phyloP scores from a whole-genome alignment of 257 asterid species.

The Penstemon newberryi region DNA sequence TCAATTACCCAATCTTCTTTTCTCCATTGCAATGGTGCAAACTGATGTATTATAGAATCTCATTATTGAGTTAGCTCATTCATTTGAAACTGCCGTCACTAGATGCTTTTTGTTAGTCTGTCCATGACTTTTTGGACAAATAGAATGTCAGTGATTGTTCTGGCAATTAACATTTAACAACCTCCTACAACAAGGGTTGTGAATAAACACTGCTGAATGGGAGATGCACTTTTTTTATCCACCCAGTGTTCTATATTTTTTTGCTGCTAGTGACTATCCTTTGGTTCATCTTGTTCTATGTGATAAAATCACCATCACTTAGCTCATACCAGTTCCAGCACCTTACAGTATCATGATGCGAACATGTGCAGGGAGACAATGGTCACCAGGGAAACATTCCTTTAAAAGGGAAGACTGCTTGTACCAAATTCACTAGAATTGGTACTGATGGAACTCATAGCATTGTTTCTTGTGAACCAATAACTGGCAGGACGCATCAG shows the following conservation, averaged over 20 bases:
- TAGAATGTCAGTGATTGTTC: not conserved
- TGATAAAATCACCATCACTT: not conserved
- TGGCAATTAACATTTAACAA: not conserved
- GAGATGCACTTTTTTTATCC: not conserved
- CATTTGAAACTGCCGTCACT: not conserved
- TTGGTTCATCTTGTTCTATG: slow-evolving; percentile 1
- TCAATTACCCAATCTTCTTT: not conserved
- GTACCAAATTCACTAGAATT: slow-evolving; percentile 88
- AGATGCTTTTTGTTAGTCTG: not conserved
- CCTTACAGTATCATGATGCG: slow-evolving; percentile 1
- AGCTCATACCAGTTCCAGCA: slow-evolving; percentile 13
- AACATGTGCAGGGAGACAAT: slow-evolving; percentile 51
- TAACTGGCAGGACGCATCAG: slow-evolving; percentile 98
- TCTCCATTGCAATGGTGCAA: slow-evolving; percentile 13
- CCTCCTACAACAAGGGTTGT: not conserved
- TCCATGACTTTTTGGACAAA: not conserved
- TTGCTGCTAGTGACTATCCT: slow-evolving; percentile 16
- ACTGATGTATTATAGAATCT: slow-evolving; percentile 1
- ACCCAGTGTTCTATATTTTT: not conserved
- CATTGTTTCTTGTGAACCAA: slow-evolving; percentile 78
- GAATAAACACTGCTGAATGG: not conserved
- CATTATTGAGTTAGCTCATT: not conserved
- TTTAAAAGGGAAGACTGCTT: slow-evolving; percentile 74
- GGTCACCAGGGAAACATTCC: slow-evolving; percentile 32
- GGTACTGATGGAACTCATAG: slow-evolving; percentile 81